Evolutionary conservation across 2,329 filamentous ascomycete genomes (phyloP).

Genomic region (Microdochium bolleyi): DNA sequence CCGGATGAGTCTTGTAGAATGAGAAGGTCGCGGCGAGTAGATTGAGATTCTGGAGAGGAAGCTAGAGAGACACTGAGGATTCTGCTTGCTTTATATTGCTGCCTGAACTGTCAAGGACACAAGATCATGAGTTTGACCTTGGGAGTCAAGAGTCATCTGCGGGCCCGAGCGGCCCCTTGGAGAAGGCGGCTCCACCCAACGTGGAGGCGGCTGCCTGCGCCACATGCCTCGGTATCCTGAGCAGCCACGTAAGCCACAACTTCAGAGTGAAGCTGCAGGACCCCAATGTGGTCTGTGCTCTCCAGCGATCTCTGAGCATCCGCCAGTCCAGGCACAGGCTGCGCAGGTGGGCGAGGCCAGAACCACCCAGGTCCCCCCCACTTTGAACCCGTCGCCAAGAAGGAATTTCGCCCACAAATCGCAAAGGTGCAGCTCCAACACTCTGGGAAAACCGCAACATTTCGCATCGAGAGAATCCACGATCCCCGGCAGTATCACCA

Average conservation of each 20-base stretch:
- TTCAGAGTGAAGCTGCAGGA: slow-evolving; percentile 2
- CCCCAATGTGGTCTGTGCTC: slow-evolving; percentile 7
- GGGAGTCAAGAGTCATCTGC: too few relatives aligned
- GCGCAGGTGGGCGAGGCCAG: background rate
- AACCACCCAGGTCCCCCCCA: background rate
- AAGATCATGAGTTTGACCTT: background rate
- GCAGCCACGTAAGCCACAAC: slow-evolving; percentile 9
- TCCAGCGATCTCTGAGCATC: background rate
- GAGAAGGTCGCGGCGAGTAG: too few relatives aligned
- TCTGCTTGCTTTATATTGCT: too few relatives aligned
- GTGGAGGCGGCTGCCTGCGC: slow-evolving; percentile 5
- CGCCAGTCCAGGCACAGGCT: too few relatives aligned
- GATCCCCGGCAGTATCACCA: slow-evolving; percentile 2
- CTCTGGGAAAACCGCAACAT: background rate
- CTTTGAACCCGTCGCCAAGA: background rate
- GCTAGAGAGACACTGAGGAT: too few relatives aligned
- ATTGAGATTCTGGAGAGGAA: too few relatives aligned
- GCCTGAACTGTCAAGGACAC: too few relatives aligned
- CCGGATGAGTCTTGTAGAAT: background rate
- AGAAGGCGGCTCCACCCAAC: too few relatives aligned
- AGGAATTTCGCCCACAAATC: slow-evolving; percentile 13
- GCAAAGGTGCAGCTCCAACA: background rate
- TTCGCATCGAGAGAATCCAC: slow-evolving; percentile 2
- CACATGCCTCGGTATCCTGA: slow-evolving; percentile 6
- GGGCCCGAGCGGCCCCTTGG: too few relatives aligned